Conservation (phyloP, 306 rosid species). For the Pyrus betulifolia region DNA sequence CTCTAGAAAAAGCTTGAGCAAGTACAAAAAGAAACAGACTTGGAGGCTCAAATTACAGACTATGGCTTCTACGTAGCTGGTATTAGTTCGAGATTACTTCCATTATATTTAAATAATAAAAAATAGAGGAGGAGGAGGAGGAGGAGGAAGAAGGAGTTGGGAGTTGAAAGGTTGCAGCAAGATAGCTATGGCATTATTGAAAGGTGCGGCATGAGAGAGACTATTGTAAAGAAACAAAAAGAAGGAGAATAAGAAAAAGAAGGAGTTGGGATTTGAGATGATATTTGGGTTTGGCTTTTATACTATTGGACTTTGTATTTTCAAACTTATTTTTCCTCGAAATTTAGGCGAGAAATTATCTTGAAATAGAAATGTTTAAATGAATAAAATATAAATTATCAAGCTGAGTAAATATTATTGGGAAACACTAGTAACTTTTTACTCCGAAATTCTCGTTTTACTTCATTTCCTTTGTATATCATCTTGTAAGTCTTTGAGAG, state of each 20-base stretch:
- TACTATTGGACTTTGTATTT: neutral
- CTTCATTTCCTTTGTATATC: too few species aligned
- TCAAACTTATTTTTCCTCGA: neutral
- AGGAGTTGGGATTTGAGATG: neutral
- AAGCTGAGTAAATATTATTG: too few species aligned
- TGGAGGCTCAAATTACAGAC: conserved; percentile 5
- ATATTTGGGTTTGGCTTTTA: conserved; percentile 15
- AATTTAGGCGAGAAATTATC: conserved; percentile 5
- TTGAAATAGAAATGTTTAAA: conserved; percentile 5
- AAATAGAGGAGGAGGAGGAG: neutral
- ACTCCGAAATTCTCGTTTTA: too few species aligned
- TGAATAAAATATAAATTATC: neutral
- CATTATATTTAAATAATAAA: conserved; percentile 27
- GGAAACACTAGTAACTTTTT: too few species aligned
- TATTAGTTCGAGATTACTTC: neutral
- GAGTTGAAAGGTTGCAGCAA: neutral
- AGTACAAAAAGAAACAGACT: neutral
- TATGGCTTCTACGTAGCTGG: neutral
- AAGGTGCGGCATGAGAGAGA: neutral
- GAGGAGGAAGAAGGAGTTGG: conserved; percentile 5
- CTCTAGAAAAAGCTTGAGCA: neutral
- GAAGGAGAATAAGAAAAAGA: neutral
- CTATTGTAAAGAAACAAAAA: neutral
- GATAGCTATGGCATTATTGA: conserved; percentile 15
- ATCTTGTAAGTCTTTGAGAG: too few species aligned